Evolutionary conservation across 2,329 filamentous ascomycete genomes (phyloP).

Genomic region (Ascochyta koolunga): DNA sequence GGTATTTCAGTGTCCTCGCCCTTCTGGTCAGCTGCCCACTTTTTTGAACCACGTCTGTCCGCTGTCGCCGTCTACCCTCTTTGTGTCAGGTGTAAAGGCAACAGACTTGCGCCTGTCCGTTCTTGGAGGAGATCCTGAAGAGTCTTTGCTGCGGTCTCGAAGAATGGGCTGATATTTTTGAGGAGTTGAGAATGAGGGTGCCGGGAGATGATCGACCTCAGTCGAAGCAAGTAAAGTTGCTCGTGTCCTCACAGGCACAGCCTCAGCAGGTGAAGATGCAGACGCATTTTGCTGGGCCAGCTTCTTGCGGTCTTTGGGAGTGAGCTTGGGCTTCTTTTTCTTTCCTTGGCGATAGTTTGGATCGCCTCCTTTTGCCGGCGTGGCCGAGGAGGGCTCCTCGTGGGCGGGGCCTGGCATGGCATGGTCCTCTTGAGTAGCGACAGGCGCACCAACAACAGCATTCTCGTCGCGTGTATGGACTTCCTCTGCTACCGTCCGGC

Average conservation of each 20-base stretch:
- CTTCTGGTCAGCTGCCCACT: constrained; percentile 52
- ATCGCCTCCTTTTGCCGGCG: constrained; percentile 39
- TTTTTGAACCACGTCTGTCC: constrained; percentile 58
- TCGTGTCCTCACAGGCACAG: constrained; percentile 14
- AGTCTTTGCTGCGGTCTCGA: constrained; percentile 21
- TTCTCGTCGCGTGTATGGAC: background rate
- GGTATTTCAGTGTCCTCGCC: constrained; percentile 29
- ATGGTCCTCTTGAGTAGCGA: constrained; percentile 14
- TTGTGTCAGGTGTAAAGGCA: constrained; percentile 68
- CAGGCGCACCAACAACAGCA: background rate
- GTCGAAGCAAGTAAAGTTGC: constrained; percentile 41
- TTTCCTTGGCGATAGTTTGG: constrained; percentile 41
- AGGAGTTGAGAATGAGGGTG: constrained; percentile 23
- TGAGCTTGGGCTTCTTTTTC: constrained; percentile 22
- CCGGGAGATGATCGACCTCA: constrained; percentile 27
- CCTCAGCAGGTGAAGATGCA: constrained; percentile 32
- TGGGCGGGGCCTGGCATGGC: constrained; percentile 7
- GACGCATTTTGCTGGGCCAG: constrained; percentile 6
- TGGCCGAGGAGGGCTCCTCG: constrained; percentile 14
- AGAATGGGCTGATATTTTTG: constrained; percentile 21
- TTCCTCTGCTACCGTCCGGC: background rate
- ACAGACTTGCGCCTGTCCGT: constrained; percentile 61
- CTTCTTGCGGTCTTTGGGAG: constrained; percentile 11
- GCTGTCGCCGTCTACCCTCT: constrained; percentile 62
- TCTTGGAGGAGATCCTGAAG: constrained; percentile 33